Conservation (phyloP, 805 yeast species). For the Candida broadrunensis region DNA sequence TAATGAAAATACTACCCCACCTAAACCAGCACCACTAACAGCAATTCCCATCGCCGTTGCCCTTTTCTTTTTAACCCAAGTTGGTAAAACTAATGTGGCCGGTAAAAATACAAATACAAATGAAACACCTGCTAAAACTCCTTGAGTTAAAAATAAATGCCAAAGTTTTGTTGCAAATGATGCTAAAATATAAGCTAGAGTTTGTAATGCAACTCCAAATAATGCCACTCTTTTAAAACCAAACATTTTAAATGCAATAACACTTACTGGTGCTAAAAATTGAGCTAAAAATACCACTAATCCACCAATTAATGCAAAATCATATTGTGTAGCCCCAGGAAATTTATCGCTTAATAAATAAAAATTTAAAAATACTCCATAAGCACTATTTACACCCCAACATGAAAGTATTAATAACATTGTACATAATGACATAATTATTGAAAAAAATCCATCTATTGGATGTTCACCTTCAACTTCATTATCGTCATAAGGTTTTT, state of each 20-base stretch:
- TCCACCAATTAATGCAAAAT: constrained; percentile 53
- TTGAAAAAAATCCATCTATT: constrained; percentile 50
- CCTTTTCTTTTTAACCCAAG: constrained; percentile 46
- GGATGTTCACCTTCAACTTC: constrained; percentile 6
- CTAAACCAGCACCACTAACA: constrained; percentile 49
- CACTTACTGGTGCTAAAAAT: constrained; percentile 50
- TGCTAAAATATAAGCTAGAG: constrained; percentile 47
- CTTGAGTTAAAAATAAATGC: constrained; percentile 54
- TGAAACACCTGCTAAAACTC: constrained; percentile 49
- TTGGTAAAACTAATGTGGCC: constrained; percentile 41
- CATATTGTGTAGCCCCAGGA: constrained; percentile 42
- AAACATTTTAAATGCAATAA: constrained; percentile 44
- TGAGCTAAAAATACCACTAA: constrained; percentile 53
- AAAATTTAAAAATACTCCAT: constrained; percentile 55
- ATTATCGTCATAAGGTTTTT: constrained; percentile 1
- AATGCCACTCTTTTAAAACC: constrained; percentile 49
- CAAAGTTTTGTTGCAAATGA: constrained; percentile 48
- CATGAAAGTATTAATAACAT: constrained; percentile 46
- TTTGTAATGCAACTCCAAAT: constrained; percentile 43
- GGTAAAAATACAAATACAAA: constrained; percentile 43
- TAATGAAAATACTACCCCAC: constrained; percentile 50
- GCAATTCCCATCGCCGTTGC: constrained; percentile 49
- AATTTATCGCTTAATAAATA: constrained; percentile 37
- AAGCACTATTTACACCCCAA: constrained; percentile 59
- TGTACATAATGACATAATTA: constrained; percentile 51